These are phyloP conservation scores for Pichia manshurica DNA, from an alignment of 805 yeast genomes.

Conservation along the genomic window DNA sequence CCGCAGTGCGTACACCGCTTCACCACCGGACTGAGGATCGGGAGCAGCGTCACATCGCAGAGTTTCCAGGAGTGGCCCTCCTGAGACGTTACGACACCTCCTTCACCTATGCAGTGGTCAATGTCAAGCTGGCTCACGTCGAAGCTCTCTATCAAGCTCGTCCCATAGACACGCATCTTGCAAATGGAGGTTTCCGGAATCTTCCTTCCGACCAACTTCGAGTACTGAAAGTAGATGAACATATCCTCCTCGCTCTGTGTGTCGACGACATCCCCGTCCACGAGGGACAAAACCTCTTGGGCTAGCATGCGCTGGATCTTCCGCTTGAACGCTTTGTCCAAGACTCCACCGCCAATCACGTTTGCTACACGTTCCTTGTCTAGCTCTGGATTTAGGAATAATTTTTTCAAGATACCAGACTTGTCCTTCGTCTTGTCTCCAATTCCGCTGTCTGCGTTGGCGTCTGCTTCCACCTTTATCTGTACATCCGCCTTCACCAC, in stretches of 20 bases:
- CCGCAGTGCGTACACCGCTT: slow-evolving; percentile 13
- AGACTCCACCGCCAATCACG: background rate
- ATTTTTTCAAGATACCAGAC: background rate
- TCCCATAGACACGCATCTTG: slow-evolving; percentile 8
- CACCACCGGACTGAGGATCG: slow-evolving; percentile 12
- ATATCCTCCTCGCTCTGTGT: slow-evolving; percentile 10
- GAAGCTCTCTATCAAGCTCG: slow-evolving; percentile 8
- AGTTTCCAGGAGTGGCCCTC: slow-evolving; percentile 19
- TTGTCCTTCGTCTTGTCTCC: background rate
- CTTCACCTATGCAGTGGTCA: background rate
- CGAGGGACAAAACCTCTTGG: slow-evolving; percentile 8
- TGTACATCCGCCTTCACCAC: background rate
- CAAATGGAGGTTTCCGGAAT: slow-evolving; percentile 6
- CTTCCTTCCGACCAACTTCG: slow-evolving; percentile 3
- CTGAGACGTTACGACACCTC: background rate
- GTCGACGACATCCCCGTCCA: slow-evolving; percentile 5
- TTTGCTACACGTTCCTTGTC: slow-evolving; percentile 8
- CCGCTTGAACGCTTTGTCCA: background rate
- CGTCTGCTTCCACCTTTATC: background rate
- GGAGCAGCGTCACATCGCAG: slow-evolving; percentile 16
- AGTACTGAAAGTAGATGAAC: slow-evolving; percentile 13
- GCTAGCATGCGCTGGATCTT: slow-evolving; percentile 11
- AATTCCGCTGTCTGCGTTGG: too few species aligned
- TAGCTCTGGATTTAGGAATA: slow-evolving; percentile 8
- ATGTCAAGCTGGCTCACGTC: background rate